phyloP scores from a whole-genome alignment of 169 alveolate species.

The Miamiensis avidus region DNA sequence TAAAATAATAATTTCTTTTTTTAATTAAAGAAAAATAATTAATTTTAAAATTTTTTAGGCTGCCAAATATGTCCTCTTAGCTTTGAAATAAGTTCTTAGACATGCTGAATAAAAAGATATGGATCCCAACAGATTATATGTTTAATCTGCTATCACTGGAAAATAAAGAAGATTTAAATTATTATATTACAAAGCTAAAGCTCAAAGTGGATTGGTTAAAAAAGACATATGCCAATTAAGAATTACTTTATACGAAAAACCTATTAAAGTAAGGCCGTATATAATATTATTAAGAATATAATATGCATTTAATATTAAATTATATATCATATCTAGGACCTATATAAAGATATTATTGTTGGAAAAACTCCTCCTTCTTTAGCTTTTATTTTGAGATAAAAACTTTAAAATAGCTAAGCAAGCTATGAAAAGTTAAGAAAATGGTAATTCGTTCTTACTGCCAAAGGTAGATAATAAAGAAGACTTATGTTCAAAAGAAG shows the following conservation, averaged over 20 bases:
- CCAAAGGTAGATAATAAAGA: background rate
- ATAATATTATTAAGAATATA: too few species aligned
- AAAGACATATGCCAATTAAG: background rate
- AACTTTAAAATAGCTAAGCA: background rate
- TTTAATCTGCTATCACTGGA: background rate
- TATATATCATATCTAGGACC: too few species aligned
- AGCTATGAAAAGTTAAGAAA: background rate
- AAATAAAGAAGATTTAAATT: background rate
- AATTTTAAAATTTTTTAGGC: background rate
- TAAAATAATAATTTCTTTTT: too few species aligned
- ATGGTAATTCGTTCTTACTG: background rate
- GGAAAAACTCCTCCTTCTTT: background rate
- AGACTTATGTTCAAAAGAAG: background rate
- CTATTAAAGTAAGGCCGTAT: background rate
- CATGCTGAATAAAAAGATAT: background rate
- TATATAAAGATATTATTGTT: background rate
- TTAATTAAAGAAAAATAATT: too few species aligned
- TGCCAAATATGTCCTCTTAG: background rate
- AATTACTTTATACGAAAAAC: background rate
- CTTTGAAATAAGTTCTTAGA: background rate
- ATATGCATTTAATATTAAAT: too few species aligned
- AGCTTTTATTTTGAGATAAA: background rate
- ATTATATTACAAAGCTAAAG: background rate
- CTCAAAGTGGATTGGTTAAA: background rate
- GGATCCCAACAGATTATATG: background rate